Evolutionary conservation across 177 flowering plant genomes (phyloP).

Genomic region (Vitis hybrid): DNA sequence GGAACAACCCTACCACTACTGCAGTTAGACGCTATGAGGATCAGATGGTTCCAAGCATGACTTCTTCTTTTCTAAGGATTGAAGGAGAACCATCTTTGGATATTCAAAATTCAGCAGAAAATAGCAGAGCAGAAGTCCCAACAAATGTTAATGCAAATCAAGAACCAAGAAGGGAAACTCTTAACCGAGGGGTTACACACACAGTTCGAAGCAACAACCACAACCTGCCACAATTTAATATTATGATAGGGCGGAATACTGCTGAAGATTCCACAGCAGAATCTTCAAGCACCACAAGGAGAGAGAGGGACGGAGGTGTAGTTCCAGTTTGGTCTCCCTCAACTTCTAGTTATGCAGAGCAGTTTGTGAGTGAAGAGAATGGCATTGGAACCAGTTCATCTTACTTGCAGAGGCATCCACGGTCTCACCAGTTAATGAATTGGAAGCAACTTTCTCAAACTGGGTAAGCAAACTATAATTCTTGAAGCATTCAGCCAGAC

Average conservation of each 20-base stretch:
- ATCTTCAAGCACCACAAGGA: conserved; percentile 62
- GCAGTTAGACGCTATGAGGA: conserved; percentile 55
- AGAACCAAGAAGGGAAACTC: conserved; percentile 31
- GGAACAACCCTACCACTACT: conserved; percentile 35
- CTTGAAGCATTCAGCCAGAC: background rate
- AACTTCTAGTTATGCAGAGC: conserved; percentile 65
- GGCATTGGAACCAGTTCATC: conserved; percentile 60
- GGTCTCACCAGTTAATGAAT: conserved; percentile 72
- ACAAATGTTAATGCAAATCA: conserved; percentile 26
- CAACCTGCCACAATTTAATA: conserved; percentile 26
- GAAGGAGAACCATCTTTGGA: conserved; percentile 60
- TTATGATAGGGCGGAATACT: conserved; percentile 32
- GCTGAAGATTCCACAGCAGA: conserved; percentile 75
- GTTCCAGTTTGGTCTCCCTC: conserved; percentile 98
- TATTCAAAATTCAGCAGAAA: conserved; percentile 31
- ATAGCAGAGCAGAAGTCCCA: conserved; percentile 73
- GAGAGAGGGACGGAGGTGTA: conserved; percentile 85
- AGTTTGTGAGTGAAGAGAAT: conserved; percentile 63
- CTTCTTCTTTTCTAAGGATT: conserved; percentile 54
- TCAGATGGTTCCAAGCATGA: conserved; percentile 97
- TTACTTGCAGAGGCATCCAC: conserved; percentile 79
- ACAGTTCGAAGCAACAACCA: conserved; percentile 25
- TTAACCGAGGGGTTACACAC: conserved; percentile 26
- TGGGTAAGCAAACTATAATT: conserved; percentile 50
- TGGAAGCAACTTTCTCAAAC: conserved; percentile 87